A percentile compares a stretch with the other conserved stretches of the same genome.
Conservation (phyloP, 2,329 filamentous ascomycete species). For the Cercospora zeae-maydis region DNA sequence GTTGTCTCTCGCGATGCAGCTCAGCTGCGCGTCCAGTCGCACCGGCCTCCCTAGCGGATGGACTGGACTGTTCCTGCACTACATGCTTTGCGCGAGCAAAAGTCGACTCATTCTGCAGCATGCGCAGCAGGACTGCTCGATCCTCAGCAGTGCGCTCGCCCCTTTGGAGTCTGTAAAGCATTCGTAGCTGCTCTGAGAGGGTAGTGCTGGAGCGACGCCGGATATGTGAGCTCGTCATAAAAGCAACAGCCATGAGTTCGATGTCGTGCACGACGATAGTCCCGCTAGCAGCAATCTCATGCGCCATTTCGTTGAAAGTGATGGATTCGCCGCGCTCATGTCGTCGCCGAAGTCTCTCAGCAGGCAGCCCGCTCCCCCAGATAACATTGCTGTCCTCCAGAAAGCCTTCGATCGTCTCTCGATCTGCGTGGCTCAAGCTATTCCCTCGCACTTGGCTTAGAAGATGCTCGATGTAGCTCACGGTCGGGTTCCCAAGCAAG, state of each 20-base stretch:
- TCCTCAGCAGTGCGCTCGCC: conserved; percentile 27
- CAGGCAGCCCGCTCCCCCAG: conserved; percentile 20
- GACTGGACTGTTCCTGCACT: conserved; percentile 18
- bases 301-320: conserved; percentile 18
- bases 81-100: conserved; percentile 19
- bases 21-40: not conserved
- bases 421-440: conserved; percentile 10
- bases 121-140: conserved; percentile 21
- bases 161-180: conserved; percentile 31
- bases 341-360: conserved; percentile 22
- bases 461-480: conserved; percentile 4
- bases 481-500: not conserved
- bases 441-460: conserved; percentile 10
- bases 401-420: conserved; percentile 11
- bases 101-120: conserved; percentile 25
- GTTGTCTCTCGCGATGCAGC: conserved; percentile 16
- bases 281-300: conserved; percentile 11
- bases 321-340: conserved; percentile 19
- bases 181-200: conserved; percentile 26
- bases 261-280: conserved; percentile 23
- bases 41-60: not conserved
- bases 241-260: conserved; percentile 34
- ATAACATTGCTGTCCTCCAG: conserved; percentile 11
- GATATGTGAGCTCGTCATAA: conserved; percentile 30
- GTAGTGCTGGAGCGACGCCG: conserved; percentile 23